Percentiles rank a stretch among this genome's conserved stretches.
phyloP scores from a whole-genome alignment of 169 alveolate species.

The Plasmodium fragile region DNA sequence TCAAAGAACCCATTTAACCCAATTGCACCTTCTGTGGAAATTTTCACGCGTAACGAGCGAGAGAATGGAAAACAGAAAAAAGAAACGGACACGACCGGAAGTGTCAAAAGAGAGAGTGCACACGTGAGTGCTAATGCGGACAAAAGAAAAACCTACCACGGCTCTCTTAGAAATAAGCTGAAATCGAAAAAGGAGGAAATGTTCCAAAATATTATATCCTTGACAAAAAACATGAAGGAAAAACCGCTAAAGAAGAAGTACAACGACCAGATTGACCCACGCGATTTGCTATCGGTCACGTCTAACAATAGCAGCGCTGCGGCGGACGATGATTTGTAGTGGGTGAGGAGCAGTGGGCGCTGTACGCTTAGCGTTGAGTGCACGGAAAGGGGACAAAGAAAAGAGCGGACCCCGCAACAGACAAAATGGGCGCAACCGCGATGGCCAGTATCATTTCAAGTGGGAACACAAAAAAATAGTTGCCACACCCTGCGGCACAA shows the following conservation, averaged over 20 bases:
- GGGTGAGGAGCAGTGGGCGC: not conserved
- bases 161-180: conserved; percentile 42
- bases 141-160: not conserved
- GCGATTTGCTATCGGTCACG: conserved; percentile 35
- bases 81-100: not conserved
- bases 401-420: not conserved
- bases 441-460: too few relatives aligned
- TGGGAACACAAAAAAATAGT: not conserved
- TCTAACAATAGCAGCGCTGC: conserved; percentile 50
- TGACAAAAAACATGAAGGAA: conserved; percentile 67
- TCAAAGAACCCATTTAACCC: conserved; percentile 54
- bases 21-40: conserved; percentile 14
- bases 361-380: not conserved
- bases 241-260: conserved; percentile 56
- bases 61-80: not conserved
- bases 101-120: not conserved
- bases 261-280: conserved; percentile 29
- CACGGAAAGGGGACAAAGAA: not conserved
- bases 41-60: not conserved
- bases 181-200: conserved; percentile 50
- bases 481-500: not conserved
- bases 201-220: conserved; percentile 58
- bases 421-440: not conserved
- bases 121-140: not conserved
- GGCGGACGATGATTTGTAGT: not conserved